Evolutionary conservation across 2,329 filamentous ascomycete species (phyloP), one percentile per base, ranked within the genome.

Genomic region (Fusarium torulosum): DNA sequence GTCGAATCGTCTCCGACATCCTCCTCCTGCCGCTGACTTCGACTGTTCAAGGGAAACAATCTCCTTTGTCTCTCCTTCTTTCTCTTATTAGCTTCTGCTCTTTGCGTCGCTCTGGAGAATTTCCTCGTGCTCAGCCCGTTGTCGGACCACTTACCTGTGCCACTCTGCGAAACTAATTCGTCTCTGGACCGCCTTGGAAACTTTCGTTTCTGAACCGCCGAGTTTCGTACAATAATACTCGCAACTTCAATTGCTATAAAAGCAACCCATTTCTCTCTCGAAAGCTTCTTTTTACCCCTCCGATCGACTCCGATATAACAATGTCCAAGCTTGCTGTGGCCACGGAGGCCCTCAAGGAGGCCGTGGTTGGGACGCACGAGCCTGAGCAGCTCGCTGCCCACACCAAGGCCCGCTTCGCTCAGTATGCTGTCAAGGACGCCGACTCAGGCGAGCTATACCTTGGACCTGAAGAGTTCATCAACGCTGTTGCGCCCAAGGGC

Each of bases 391-490:
- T 95, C 70, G 94, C 93, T 47, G 85, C 87, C 64, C 90, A 94
- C 78, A 90, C 90, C 68, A 92, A 90, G 80, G 84, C 88, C 59
- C 89, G 89, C 66, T 99, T 98, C 80, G 80, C 89, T 72, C 87
- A 87, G 75, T 85, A 94, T 83, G 93, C 96, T 40, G 81, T 86
- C 75, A 91, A 90, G 78, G 93, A 97, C 75, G 83, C 90, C 63
- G 84, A 88, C 72, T 86, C 89, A 11, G 94, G 91, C 59, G 93
- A 97, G 75, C 83, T 89, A 57, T 93, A 87, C 76, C 91, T 99
- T 87, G 89, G 86, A 44, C 88, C 91, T 65, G 88, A 94, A n/a
- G 88, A 96, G 77, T 99, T 99, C 79, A 88, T 97, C 74, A 85
- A 94, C 75, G 95, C 95, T 27, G 89, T 99, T 81, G 94, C 93